Evolutionary conservation across 1,284 basidiomycete genomes (phyloP), one percentile per base, ranked within the genome.

Genomic region (Chondrostereum purpureum): DNA sequence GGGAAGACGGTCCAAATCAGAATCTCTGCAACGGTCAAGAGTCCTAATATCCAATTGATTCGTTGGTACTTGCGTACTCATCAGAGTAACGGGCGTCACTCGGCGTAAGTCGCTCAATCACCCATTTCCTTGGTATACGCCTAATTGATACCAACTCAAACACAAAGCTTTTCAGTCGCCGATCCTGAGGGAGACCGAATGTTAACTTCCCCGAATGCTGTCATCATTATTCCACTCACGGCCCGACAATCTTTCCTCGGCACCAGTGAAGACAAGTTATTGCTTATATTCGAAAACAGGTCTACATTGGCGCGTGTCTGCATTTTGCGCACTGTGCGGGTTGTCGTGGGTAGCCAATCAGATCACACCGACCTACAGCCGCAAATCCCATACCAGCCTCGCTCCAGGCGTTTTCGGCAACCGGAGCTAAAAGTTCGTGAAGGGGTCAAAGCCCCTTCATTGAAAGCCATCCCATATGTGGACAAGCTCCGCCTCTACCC

Each of bases 351-450:
- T 4, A 66, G 59, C 49, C 58, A 60, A 46, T 57, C 58, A 0
- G 76, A 78, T 45, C 70, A 79, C 46, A 69, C 77, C n/a, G 49
- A 59, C 0, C 59, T 84, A 16, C 64, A 65, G 39, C 75, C 81
- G 0, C 61, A 46, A 3, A 60, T 69, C 0, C 79, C 81, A 0
- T 84, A 78, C 53, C 61, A 70, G 8, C 77, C 78, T 2, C 68
- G 69, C 1, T 57, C 63, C 11, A 67, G 68, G 1, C 61, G 61
- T 0, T 49, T 51, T 0, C 61, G 75, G 18, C 64, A 68, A 16
- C 59, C 62, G 0, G 75, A 73, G 39, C 59, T 50, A 3, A 52
- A 66, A 0, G 59, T 80, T 17, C 60, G 80, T 1, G 67, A 67
- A 19, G 81, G 81, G 1, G 65, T 72, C 13, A 59, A 62, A 1